A percentile compares a stretch with the other conserved stretches of the same genome.
These are phyloP conservation scores for Draba incana DNA, from an alignment of 345 rosid genomes.

Conservation along the genomic window DNA sequence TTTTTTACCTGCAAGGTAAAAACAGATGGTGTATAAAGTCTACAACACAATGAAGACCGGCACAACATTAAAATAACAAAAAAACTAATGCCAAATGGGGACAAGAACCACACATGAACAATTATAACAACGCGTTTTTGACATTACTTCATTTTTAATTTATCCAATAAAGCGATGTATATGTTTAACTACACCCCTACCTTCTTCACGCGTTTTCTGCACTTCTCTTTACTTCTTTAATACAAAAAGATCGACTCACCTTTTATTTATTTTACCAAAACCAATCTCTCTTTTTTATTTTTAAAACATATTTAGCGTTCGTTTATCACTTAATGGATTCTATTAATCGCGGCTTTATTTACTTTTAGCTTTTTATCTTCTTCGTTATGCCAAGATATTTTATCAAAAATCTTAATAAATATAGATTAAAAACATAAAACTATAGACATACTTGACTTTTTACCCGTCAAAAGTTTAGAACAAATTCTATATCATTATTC, in stretches of 20 bases:
- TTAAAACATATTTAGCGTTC: neutral
- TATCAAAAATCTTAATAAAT: neutral
- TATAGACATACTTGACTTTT: neutral
- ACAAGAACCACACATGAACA: slow-evolving; percentile 40
- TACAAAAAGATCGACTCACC: slow-evolving; percentile 1
- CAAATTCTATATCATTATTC: neutral
- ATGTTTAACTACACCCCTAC: slow-evolving; percentile 32
- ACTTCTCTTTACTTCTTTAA: slow-evolving; percentile 10
- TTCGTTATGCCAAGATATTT: neutral
- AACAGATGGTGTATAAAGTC: neutral
- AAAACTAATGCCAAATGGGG: slow-evolving; percentile 22
- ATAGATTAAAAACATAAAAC: neutral
- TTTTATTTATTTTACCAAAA: slow-evolving; percentile 5
- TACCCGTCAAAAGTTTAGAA: slow-evolving; percentile 8
- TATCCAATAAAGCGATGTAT: slow-evolving; percentile 26
- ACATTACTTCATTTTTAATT: slow-evolving; percentile 38
- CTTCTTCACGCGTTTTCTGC: slow-evolving; percentile 49
- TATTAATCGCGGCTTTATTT: slow-evolving; percentile 9
- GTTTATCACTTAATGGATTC: slow-evolving; percentile 22
- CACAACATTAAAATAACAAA: neutral
- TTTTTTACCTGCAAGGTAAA: neutral
- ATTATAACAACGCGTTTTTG: slow-evolving; percentile 46
- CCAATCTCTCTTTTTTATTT: neutral
- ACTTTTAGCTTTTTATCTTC: neutral
- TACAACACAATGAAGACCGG: slow-evolving; percentile 24